Evolutionary conservation across 1,284 basidiomycete genomes (phyloP).

Genomic region (Apiotrichum sp.): DNA sequence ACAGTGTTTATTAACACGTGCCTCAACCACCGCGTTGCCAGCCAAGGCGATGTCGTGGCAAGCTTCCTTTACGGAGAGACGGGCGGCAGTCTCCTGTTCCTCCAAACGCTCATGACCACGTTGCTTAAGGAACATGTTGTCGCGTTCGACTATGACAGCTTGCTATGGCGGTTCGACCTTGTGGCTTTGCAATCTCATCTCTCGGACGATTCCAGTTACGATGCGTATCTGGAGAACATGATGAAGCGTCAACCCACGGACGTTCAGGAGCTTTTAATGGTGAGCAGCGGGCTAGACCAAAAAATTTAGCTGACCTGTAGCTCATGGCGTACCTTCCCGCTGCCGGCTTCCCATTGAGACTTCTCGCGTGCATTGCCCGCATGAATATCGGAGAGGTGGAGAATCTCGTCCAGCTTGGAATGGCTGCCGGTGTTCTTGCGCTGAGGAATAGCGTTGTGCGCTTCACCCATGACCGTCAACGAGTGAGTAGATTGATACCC

Average conservation of each 20-base stretch:
- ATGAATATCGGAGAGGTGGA: constrained; percentile 10
- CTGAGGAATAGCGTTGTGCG: constrained; percentile 11
- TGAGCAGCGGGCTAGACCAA: constrained; percentile 7
- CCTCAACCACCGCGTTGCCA: constrained; percentile 18
- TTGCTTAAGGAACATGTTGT: constrained; percentile 29
- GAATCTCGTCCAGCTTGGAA: constrained; percentile 11
- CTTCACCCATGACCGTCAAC: constrained; percentile 38
- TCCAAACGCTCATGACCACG: constrained; percentile 25
- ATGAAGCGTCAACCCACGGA: constrained; percentile 20
- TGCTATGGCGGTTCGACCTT: constrained; percentile 29
- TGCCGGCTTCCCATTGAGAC: constrained; percentile 14
- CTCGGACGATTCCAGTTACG: constrained; percentile 25
- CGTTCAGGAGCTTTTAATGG: constrained; percentile 22
- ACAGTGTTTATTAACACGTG: constrained; percentile 18
- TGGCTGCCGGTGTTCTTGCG: constrained; percentile 12
- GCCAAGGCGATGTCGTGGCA: constrained; percentile 14
- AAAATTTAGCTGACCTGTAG: constrained; percentile 1
- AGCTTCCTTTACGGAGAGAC: constrained; percentile 31
- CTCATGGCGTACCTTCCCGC: constrained; percentile 28
- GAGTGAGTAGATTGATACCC: constrained; percentile 11
- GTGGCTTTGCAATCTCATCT: constrained; percentile 25
- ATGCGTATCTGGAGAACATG: constrained; percentile 25
- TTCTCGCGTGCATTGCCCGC: not conserved
- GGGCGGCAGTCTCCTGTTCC: constrained; percentile 27
- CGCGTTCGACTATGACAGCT: constrained; percentile 25